A percentile compares a stretch with the other conserved stretches of the same genome.
Evolutionary conservation across 345 rosid species (phyloP).

Genomic region (Pugionium cornutum): DNA sequence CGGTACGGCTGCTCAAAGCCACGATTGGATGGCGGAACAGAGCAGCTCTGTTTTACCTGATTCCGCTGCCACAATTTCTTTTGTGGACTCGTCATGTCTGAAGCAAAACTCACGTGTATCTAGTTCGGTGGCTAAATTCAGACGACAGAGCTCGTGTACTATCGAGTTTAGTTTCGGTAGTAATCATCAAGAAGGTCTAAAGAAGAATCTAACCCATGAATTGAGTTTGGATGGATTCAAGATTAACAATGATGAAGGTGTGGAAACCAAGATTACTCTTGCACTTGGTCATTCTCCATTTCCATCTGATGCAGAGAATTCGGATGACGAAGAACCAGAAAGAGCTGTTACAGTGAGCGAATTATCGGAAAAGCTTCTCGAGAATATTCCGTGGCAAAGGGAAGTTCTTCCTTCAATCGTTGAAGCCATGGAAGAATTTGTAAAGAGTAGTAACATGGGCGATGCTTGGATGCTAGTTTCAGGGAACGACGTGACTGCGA

Average conservation of each 20-base stretch:
- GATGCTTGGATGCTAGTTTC: constrained; percentile 63
- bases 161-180: constrained; percentile 60
- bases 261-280: constrained; percentile 72
- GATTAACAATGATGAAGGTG: constrained; percentile 49
- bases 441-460: constrained; percentile 32
- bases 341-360: constrained; percentile 12
- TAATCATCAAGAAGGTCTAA: constrained; percentile 31
- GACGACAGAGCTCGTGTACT: constrained; percentile 66
- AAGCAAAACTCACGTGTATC: constrained; percentile 39
- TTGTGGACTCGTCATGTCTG: constrained; percentile 44
- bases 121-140: constrained; percentile 60
- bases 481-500: constrained; percentile 71
- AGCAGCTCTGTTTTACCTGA: constrained; percentile 43
- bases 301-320: constrained; percentile 45
- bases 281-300: constrained; percentile 63
- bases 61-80: constrained; percentile 48
- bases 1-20: constrained; percentile 10
- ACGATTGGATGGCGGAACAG: constrained; percentile 33
- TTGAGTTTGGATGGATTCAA: constrained; percentile 65
- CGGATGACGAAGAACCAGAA: constrained; percentile 33
- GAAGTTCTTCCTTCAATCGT: constrained; percentile 55
- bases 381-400: constrained; percentile 76
- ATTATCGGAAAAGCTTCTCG: constrained; percentile 49
- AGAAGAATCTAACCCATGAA: constrained; percentile 42
- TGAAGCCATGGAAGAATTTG: constrained; percentile 46